phyloP scores from a whole-genome alignment of 257 asterid species.

The Lycium barbarum region DNA sequence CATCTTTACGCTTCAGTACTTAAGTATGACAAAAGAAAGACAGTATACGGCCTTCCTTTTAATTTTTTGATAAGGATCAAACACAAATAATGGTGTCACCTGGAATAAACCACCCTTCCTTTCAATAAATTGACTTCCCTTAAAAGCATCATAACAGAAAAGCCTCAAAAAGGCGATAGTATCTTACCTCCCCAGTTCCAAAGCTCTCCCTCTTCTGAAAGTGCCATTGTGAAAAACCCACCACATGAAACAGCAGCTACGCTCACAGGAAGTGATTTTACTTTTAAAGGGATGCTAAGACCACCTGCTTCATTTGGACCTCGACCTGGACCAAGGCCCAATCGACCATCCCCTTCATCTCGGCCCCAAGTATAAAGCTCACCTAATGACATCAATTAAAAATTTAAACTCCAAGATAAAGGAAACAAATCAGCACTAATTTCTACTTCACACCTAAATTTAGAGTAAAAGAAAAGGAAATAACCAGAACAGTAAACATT shows the following conservation, averaged over 20 bases:
- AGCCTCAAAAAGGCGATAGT: background rate
- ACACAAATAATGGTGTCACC: background rate
- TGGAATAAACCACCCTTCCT: slow-evolving; percentile 23
- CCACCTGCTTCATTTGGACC: slow-evolving; percentile 96
- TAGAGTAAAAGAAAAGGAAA: background rate
- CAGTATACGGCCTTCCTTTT: background rate
- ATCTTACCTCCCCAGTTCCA: slow-evolving; percentile 98
- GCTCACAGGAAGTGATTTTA: slow-evolving; percentile 70
- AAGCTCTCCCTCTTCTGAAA: slow-evolving; percentile 83
- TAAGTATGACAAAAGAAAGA: background rate
- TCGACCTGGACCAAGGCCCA: slow-evolving; percentile 96
- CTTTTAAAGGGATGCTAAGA: slow-evolving; percentile 80
- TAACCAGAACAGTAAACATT: background rate
- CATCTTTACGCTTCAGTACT: background rate
- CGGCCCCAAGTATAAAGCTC: slow-evolving; percentile 94
- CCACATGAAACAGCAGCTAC: slow-evolving; percentile 95
- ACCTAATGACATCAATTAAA: slow-evolving; percentile 48
- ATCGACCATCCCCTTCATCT: slow-evolving; percentile 98
- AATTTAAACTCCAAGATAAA: slow-evolving; percentile 7
- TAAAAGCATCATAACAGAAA: background rate
- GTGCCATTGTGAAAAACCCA: slow-evolving; percentile 95
- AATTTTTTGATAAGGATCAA: background rate
- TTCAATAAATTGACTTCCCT: background rate
- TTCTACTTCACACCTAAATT: background rate
- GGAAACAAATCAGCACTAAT: slow-evolving; percentile 21